Conservation (phyloP, 2,329 filamentous ascomycete species). For the Emydomyces testavorans region DNA sequence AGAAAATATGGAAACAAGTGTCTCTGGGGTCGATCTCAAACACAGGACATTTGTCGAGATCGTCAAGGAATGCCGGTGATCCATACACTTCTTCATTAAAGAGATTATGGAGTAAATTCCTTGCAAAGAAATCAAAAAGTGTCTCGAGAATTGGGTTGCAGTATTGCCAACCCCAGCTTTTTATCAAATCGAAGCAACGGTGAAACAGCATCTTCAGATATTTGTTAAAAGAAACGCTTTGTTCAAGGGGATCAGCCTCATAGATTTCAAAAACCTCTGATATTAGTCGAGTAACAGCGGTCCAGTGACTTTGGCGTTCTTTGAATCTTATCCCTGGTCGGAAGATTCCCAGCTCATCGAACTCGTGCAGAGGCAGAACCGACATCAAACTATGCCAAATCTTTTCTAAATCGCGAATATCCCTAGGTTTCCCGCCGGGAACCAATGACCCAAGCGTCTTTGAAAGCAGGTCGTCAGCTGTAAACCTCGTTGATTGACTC, state of each 20-base stretch:
- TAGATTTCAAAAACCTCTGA: conserved; percentile 40
- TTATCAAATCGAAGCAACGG: conserved; percentile 44
- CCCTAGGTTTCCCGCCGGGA: conserved; percentile 5
- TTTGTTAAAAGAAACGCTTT: conserved; percentile 41
- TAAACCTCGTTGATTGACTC: conserved; percentile 25
- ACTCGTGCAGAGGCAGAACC: conserved; percentile 43
- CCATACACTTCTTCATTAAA: conserved; percentile 41
- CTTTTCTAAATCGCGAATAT: conserved; percentile 27
- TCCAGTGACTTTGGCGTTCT: conserved; percentile 41
- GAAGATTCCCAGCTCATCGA: conserved; percentile 42
- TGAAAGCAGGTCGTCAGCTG: conserved; percentile 31
- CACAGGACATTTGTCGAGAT: conserved; percentile 35
- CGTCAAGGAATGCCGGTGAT: conserved; percentile 45
- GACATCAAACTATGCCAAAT: conserved; percentile 40
- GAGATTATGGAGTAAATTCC: conserved; percentile 42
- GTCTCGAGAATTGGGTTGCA: conserved; percentile 44
- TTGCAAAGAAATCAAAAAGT: conserved; percentile 51
- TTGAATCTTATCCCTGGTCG: conserved; percentile 32
- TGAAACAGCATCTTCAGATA: conserved; percentile 44
- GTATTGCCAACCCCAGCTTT: conserved; percentile 46
- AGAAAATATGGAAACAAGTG: conserved; percentile 46
- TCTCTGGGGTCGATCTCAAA: conserved; percentile 40
- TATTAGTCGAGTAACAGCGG: conserved; percentile 36
- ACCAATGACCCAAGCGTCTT: conserved; percentile 30
- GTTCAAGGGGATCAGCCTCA: conserved; percentile 29